Base-by-base conservation (phyloP, 2,329 filamentous ascomycete species). In the Penicillium sp. region DNA sequence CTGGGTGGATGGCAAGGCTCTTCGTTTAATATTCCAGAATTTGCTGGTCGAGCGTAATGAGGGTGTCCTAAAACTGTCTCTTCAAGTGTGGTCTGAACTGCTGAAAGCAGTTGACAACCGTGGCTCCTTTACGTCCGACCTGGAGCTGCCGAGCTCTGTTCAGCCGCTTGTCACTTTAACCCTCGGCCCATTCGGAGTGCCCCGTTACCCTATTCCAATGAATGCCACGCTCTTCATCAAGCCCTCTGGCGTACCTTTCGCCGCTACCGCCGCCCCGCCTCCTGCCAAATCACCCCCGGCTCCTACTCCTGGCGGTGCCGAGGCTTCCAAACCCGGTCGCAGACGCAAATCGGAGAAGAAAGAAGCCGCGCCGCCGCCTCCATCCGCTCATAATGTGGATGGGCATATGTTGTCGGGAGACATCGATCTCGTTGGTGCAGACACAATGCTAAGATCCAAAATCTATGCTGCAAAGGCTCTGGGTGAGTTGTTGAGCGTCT, bases 381-480 rank as follows among this genome's bases (percentile, higher is more conserved):
- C 80, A 3, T 80, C 87, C n/a, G 82, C 87, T 1, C 93, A 98
- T 70, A 95, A 98, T 68, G 89, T 98, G 15, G 93, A 98, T 67
- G 93, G 91, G 8, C 91, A 95, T 59, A 96, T 98, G 86, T 90
- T 98, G 76, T 88, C 92, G 66, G 93, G 95, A 44, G 95, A 98
- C 63, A 86, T 97, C 41, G 95, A 98, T 65, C 78, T 98, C 37
- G 91, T 98, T 24, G 91, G 93, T 28, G 81, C 87, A 62, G 93
- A 98, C 52, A 85, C 85, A 6, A 82, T 98, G 69, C 83, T 97
- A 43, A 84, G 92, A 53, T 95, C 91, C 6, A 88, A 92, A 58
- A 86, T 95, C n/a, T 87, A 83, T 51, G 89, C 91, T 10, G 88
- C 92, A 18, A 84, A 81, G 63, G 93, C 93, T 2, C 83, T 98